Evolutionary conservation across 805 yeast species (phyloP), one percentile per base, ranked within the genome.

Genomic region (Kockiozyma suomiensis): DNA sequence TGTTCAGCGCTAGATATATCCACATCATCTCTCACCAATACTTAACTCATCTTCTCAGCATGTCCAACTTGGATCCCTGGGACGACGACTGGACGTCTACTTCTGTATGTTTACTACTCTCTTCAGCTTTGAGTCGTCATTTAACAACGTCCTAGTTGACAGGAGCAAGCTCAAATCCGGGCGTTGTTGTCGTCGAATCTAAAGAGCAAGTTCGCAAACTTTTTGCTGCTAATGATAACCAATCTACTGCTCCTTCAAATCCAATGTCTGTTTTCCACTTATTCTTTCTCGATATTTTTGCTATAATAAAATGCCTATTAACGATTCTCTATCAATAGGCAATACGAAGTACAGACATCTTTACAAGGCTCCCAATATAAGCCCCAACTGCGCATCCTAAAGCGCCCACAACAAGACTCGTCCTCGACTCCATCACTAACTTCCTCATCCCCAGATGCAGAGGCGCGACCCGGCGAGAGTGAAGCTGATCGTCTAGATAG

Each of bases 321-420:
- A n/a, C n/a, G n/a, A n/a, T n/a, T n/a, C n/a, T n/a, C n/a, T n/a
- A n/a, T n/a, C n/a, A n/a, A 33, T 40, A 58, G 64, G 21, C 45
- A 35, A 38, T 59, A 54, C 35, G 64, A 62, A 15, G 32, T 62
- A 35, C 55, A 50, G 25, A 28, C 58, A 15, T 41, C 55, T 3
- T 3, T 61, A 3, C 62, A 41, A n/a, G 58, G 61, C 17, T 47
- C 66, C 5, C 54, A 59, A 7, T 61, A 58, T 51, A 41, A 50
- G 30, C 66, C 66, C 7, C 65, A 51, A 19, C 61, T 62, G 10
- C 61, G 64, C 13, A 62, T 62, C 42, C 55, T 62, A 15, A 62
- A 62, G 21, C 61, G 66, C 28, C 23, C 61, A 28, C 56, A 61
- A 4, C 37, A 42, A 2, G 40, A 5, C 17, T 19, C 38, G 4